phyloP scores from a whole-genome alignment of 2,329 filamentous ascomycete species.

The Xylaria sp. region DNA sequence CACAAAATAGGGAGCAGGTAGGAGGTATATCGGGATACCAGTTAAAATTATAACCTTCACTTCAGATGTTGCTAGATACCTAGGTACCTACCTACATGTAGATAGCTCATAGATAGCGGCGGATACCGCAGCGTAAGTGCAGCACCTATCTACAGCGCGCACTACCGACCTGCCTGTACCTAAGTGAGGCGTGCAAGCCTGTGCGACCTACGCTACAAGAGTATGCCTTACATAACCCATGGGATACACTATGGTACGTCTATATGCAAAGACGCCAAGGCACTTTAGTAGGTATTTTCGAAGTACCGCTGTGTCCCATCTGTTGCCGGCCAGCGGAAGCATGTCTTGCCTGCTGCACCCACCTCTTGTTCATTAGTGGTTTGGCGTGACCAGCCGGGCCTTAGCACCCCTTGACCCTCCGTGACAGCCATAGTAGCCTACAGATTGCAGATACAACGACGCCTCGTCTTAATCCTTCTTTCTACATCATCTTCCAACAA shows the following conservation, averaged over 20 bases:
- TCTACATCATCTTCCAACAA: conserved; percentile 47
- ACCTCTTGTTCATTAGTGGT: conserved; percentile 30
- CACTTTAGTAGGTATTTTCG: not conserved
- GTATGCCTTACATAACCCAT: not conserved
- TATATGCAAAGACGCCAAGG: not conserved
- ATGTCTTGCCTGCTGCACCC: conserved; percentile 8
- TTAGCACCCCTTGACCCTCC: conserved; percentile 45
- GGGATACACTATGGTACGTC: not conserved
- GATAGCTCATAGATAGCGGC: too few relatives aligned
- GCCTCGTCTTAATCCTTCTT: conserved; percentile 49
- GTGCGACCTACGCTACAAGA: not conserved
- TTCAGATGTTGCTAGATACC: too few relatives aligned
- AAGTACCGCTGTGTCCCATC: not conserved
- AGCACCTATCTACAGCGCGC: not conserved
- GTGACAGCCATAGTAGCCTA: conserved; percentile 47
- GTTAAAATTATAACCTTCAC: not conserved
- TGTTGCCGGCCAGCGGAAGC: conserved; percentile 14
- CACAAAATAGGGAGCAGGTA: not conserved
- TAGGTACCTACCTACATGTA: too few relatives aligned
- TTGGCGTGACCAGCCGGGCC: conserved; percentile 33
- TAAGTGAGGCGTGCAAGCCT: conserved; percentile 10
- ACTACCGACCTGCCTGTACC: not conserved
- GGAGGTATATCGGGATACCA: too few relatives aligned
- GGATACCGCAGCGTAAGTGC: not conserved
- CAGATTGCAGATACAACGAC: conserved; percentile 41